phyloP scores from a whole-genome alignment of 2,329 filamentous ascomycete species.

The Fusarium longipes region DNA sequence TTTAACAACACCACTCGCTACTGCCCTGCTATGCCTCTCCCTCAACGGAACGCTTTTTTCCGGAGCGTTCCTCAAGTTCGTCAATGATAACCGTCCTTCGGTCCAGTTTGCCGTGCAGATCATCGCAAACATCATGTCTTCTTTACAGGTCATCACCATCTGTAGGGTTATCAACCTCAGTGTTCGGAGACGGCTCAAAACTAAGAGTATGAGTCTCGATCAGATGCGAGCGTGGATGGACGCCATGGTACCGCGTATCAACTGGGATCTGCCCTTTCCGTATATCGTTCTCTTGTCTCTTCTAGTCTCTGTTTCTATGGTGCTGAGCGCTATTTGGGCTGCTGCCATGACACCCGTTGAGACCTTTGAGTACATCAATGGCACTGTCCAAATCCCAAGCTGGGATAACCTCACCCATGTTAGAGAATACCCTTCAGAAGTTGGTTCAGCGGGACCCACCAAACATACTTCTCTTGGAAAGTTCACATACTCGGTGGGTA shows the following conservation, averaged over 20 bases:
- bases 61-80: not conserved
- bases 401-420: slow-evolving; percentile 36
- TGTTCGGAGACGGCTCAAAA: slow-evolving; percentile 15
- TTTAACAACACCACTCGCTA: slow-evolving; percentile 15
- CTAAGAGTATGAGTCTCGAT: slow-evolving; percentile 20
- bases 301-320: slow-evolving; percentile 20
- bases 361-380: not conserved
- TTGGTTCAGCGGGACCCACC: slow-evolving; percentile 25
- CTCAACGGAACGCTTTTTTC: slow-evolving; percentile 9
- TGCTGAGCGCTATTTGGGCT: slow-evolving; percentile 37
- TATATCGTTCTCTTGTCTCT: not conserved
- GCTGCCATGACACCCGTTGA: slow-evolving; percentile 42
- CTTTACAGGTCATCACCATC: not conserved
- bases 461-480: slow-evolving; percentile 31
- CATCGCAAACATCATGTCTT: slow-evolving; percentile 10
- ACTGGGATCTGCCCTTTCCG: slow-evolving; percentile 20
- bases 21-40: slow-evolving; percentile 10
- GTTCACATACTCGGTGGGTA: slow-evolving; percentile 44
- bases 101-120: slow-evolving; percentile 19
- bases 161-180: slow-evolving; percentile 20
- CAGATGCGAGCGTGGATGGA: slow-evolving; percentile 21
- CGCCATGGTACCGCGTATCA: slow-evolving; percentile 16
- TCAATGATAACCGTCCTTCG: not conserved
- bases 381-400: slow-evolving; percentile 38
- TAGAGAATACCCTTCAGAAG: slow-evolving; percentile 43